These are phyloP conservation scores for Cladosporium halotolerans DNA, from an alignment of 2,329 filamentous ascomycete species.

Conservation along the genomic window DNA sequence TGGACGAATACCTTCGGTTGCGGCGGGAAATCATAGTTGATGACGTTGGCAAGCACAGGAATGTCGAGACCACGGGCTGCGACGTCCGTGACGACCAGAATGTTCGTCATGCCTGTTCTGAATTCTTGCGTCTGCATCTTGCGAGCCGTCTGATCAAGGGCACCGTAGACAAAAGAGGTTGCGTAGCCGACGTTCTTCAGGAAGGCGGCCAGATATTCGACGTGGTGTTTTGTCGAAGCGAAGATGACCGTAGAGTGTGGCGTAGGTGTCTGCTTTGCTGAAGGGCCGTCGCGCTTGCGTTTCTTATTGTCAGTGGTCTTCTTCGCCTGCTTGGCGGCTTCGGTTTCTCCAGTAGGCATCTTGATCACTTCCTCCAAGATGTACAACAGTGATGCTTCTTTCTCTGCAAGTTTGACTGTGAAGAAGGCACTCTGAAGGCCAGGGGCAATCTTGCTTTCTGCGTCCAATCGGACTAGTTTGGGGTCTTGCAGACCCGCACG, in stretches of 20 bases:
- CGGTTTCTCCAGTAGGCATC: constrained; percentile 65
- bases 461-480: constrained; percentile 80
- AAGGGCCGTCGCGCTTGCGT: constrained; percentile 58
- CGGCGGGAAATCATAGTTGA: constrained; percentile 97
- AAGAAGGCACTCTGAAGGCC: constrained; percentile 96
- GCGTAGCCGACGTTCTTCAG: constrained; percentile 77
- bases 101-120: constrained; percentile 73
- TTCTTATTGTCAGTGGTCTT: constrained; percentile 56
- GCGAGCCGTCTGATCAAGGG: constrained; percentile 86
- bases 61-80: constrained; percentile 97
- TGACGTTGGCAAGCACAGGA: constrained; percentile 88
- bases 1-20: constrained; percentile 97
- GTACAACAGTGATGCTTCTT: constrained; percentile 85
- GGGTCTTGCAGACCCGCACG: constrained; percentile 89
- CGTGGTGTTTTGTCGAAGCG: constrained; percentile 90
- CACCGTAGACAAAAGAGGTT: constrained; percentile 90
- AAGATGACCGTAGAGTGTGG: constrained; percentile 93
- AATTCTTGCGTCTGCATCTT: constrained; percentile 91
- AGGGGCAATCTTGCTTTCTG: constrained; percentile 91
- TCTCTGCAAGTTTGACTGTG: constrained; percentile 83
- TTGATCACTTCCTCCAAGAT: constrained; percentile 88
- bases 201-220: constrained; percentile 83
- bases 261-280: constrained; percentile 65
- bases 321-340: constrained; percentile 42
- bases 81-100: constrained; percentile 93